Percentiles rank a stretch among this genome's conserved stretches.
These are phyloP conservation scores for Boletus subparvulus DNA, from an alignment of 768 basidiomycete species.

Conservation along the genomic window DNA sequence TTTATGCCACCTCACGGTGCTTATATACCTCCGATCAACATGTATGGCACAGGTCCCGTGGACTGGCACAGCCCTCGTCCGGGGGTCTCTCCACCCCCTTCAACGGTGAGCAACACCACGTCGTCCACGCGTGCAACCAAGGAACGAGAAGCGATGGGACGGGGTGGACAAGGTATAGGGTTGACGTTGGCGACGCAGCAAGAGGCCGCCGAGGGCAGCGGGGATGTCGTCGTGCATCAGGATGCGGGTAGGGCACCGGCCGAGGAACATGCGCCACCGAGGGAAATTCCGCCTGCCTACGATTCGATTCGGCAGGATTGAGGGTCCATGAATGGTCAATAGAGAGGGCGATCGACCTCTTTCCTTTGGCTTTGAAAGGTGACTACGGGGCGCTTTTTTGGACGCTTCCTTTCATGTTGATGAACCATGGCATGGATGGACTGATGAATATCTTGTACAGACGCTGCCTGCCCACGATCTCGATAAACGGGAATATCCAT, in stretches of 20 bases:
- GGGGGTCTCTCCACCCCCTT: conserved; percentile 21
- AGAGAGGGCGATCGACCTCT: background rate
- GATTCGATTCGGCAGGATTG: conserved; percentile 27
- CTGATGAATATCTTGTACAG: conserved; percentile 5
- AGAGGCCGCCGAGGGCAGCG: conserved; percentile 20
- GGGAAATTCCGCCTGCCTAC: conserved; percentile 31
- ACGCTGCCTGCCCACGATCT: background rate
- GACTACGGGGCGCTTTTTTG: background rate
- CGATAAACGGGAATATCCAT: background rate
- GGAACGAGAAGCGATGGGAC: conserved; percentile 25
- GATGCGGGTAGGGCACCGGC: conserved; percentile 27
- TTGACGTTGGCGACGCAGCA: conserved; percentile 22
- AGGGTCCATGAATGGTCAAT: background rate
- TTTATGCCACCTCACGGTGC: conserved; percentile 2
- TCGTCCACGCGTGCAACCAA: conserved; percentile 16
- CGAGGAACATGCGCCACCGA: conserved; percentile 17
- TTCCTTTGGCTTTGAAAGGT: background rate
- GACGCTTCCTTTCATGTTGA: background rate
- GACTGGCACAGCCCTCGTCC: conserved; percentile 25
- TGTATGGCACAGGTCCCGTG: conserved; percentile 12
- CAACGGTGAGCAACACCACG: conserved; percentile 19
- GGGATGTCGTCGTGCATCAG: conserved; percentile 28
- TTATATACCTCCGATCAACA: conserved; percentile 4
- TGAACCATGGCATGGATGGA: background rate
- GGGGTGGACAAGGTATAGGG: conserved; percentile 15